Evolutionary conservation across 1,284 basidiomycete species (phyloP).

Genomic region (Boletus holoroseus): DNA sequence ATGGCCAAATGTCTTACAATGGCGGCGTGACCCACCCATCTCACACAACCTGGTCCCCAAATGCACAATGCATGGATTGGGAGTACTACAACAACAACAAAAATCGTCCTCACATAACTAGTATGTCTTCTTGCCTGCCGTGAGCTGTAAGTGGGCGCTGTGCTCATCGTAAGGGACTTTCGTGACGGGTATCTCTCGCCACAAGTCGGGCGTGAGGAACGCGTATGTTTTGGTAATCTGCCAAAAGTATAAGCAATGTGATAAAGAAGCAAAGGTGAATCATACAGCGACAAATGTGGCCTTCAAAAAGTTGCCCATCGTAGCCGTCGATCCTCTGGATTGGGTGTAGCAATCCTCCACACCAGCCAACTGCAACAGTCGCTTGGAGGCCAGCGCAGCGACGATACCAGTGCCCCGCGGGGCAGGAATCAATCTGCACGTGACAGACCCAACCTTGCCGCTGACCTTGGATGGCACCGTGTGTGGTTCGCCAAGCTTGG

Average conservation of each 20-base stretch:
- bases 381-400: constrained; percentile 96
- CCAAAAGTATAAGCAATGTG: neutral
- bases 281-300: constrained; percentile 92
- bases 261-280: constrained; percentile 16
- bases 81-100: constrained; percentile 12
- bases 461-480: constrained; percentile 98
- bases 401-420: constrained; percentile 99
- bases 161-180: constrained; percentile 92
- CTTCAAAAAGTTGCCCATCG: constrained; percentile 99
- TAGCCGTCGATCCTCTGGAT: constrained; percentile 96
- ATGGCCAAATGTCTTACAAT: neutral
- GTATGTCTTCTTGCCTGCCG: constrained; percentile 77
- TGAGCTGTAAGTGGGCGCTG: constrained; percentile 83
- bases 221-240: constrained; percentile 96
- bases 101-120: constrained; percentile 40
- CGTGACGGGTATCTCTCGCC: constrained; percentile 89
- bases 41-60: neutral
- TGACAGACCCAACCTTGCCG: constrained; percentile 98
- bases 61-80: neutral
- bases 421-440: constrained; percentile 98
- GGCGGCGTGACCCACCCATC: neutral
- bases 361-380: constrained; percentile 96
- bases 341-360: constrained; percentile 95
- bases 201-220: constrained; percentile 97
- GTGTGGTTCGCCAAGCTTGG: constrained; percentile 96